Evolutionary conservation across 179 eudicot genomes (phyloP).

Genomic region (Nepenthes alata): DNA sequence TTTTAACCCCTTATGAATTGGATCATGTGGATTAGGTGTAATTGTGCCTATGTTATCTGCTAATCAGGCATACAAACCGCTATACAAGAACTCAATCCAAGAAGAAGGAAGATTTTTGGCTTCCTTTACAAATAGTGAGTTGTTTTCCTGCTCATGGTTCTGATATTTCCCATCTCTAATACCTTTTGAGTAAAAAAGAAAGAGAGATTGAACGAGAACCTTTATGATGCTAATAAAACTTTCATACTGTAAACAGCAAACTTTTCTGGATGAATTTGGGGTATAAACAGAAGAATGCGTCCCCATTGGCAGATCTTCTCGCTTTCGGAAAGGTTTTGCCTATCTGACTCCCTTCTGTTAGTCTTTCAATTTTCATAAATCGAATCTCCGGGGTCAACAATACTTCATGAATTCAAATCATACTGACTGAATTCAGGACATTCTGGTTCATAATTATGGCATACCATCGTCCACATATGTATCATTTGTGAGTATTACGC

Average conservation of each 20-base stretch:
- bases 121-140: conserved; percentile 72
- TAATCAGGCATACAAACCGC: conserved; percentile 63
- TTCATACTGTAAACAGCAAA: conserved; percentile 44
- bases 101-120: conserved; percentile 64
- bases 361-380: no score
- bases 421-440: no score
- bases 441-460: no score
- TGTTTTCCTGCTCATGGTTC: conserved; percentile 2
- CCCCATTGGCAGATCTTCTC: conserved; percentile 75
- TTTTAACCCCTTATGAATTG: not conserved
- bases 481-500: not conserved
- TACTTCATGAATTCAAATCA: no score
- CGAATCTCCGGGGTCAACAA: no score
- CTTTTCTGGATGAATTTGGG: conserved; percentile 82
- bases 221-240: not conserved
- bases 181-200: not conserved
- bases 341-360: not conserved
- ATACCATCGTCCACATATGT: not conserved
- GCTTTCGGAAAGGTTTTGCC: conserved; percentile 74
- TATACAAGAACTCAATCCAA: conserved; percentile 60
- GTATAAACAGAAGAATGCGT: conserved; percentile 74
- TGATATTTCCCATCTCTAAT: not conserved
- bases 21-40: not conserved
- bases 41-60: not conserved
- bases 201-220: not conserved